Percentiles rank a stretch among this genome's conserved stretches.
These are phyloP conservation scores for Exophiala dermatitidis DNA, from an alignment of 2,329 filamentous ascomycete genomes.

Conservation along the genomic window DNA sequence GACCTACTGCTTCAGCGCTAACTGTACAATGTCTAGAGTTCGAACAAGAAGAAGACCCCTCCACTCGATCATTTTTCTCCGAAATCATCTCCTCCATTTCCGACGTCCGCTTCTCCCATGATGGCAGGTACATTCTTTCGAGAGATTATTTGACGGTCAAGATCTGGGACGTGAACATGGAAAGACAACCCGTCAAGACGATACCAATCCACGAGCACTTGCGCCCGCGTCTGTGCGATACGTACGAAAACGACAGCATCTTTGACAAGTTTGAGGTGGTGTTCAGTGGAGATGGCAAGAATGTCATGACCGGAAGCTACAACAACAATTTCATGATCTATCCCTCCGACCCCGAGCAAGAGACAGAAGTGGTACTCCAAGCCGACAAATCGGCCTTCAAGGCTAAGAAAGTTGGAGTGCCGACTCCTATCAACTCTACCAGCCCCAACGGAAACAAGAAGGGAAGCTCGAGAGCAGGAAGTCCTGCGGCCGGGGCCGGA, in stretches of 20 bases:
- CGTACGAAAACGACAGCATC: slow-evolving; percentile 98
- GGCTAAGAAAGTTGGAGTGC: slow-evolving; percentile 97
- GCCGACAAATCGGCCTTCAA: slow-evolving; percentile 99
- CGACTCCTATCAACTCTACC: slow-evolving; percentile 86
- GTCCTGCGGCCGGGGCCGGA: slow-evolving; percentile 68
- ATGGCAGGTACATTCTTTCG: slow-evolving; percentile 93
- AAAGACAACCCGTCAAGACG: slow-evolving; percentile 92
- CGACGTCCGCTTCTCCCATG: slow-evolving; percentile 92
- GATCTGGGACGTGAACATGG: slow-evolving; percentile 99
- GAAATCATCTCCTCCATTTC: slow-evolving; percentile 99
- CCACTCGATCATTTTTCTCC: slow-evolving; percentile 96
- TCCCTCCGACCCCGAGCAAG: slow-evolving; percentile 88
- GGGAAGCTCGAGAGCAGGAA: slow-evolving; percentile 76
- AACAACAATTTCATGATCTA: slow-evolving; percentile 99
- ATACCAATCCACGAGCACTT: slow-evolving; percentile 98
- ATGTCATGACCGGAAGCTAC: slow-evolving; percentile 99
- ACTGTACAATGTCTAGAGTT: slow-evolving; percentile 59
- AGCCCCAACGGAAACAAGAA: slow-evolving; percentile 72
- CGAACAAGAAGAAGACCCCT: slow-evolving; percentile 96
- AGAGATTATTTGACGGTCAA: slow-evolving; percentile 98
- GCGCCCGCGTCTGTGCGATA: slow-evolving; percentile 87
- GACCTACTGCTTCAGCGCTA: not conserved
- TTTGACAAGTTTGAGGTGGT: slow-evolving; percentile 99
- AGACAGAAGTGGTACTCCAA: slow-evolving; percentile 93
- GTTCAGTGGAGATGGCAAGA: slow-evolving; percentile 95